Base-by-base conservation (phyloP, 805 yeast species). In the Candida rishiriensis region DNA sequence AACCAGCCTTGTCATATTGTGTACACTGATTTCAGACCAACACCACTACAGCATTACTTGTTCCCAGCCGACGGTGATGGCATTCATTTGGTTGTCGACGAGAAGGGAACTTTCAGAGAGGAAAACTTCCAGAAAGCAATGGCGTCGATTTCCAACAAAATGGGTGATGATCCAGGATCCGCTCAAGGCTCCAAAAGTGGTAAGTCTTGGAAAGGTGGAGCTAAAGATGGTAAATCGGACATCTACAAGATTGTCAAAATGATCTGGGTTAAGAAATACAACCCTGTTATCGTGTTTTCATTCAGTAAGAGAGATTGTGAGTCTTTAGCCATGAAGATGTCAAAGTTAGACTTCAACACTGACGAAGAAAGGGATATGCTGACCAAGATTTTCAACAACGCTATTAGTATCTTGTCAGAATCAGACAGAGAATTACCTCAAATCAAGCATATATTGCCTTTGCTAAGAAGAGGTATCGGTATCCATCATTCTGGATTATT, bases 1-100 rank as follows among this genome's bases (percentile, higher is more conserved):
- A 73, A 78, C 37, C 99, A 95, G 65, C 99, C 99, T 6, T 93
- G 99, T 63, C 98, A 93, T 66, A 95, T 93, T 65, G 99, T 93
- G 16, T 93, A 93, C 66, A 93, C 99, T 1, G 97, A 93, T 69
- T 93, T 91, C 77, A 83, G 99, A 65, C 99, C 99, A 33, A 93
- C 99, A 7, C 99, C 99, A 1, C 72, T 93, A 54, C 99, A 93
- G 65, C 99, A 93, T 69, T 93, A 93, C 59, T 70, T 93, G 42
- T 93, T 93, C 72, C 99, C 99, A 26, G 95, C 96, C n/a, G 95
- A 90, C 45, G 98, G 99, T 44, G 96, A 88, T 62, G 99, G 99
- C 48, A 93, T 93, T 46, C 96, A 93, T 65, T 74, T 93, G 53
- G 99, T 93, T 13, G 98, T 93, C 37, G 99, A 93, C 62, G 99